Percentiles rank a stretch among this genome's conserved stretches.
phyloP scores from a whole-genome alignment of 2,329 filamentous ascomycete genomes.

The Bipolaris cookei region DNA sequence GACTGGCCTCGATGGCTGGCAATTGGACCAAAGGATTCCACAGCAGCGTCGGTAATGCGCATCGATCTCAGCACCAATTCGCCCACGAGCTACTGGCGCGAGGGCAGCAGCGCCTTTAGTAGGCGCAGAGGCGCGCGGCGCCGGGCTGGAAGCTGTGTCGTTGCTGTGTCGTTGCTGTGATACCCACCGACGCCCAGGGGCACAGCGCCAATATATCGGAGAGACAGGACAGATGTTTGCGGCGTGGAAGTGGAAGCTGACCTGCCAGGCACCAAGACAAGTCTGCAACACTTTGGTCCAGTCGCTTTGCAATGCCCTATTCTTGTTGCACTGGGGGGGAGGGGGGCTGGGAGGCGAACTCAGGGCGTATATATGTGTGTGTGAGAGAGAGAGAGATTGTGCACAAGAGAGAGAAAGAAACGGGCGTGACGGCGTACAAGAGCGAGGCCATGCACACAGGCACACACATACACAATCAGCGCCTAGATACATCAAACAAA shows the following conservation, averaged over 20 bases:
- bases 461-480: slow-evolving; percentile 21
- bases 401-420: slow-evolving; percentile 26
- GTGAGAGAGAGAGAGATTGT: not conserved
- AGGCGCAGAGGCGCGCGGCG: slow-evolving; percentile 43
- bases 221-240: slow-evolving; percentile 43
- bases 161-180: slow-evolving; percentile 50
- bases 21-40: slow-evolving; percentile 44
- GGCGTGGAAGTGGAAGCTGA: slow-evolving; percentile 41
- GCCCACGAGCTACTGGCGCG: slow-evolving; percentile 43
- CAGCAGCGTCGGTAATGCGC: slow-evolving; percentile 43
- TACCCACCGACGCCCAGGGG: slow-evolving; percentile 46
- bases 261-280: slow-evolving; percentile 50
- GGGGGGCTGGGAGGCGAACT: slow-evolving; percentile 35
- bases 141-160: slow-evolving; percentile 46
- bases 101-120: slow-evolving; percentile 46
- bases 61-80: slow-evolving; percentile 32
- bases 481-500: slow-evolving; percentile 42
- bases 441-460: slow-evolving; percentile 38
- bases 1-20: slow-evolving; percentile 31
- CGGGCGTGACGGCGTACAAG: slow-evolving; percentile 42
- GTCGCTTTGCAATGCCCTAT: slow-evolving; percentile 47
- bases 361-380: slow-evolving; percentile 8
- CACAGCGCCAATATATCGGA: slow-evolving; percentile 49
- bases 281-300: slow-evolving; percentile 47
- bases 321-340: slow-evolving; percentile 47